Evolutionary conservation across 176 grass and related monocot species (phyloP), one percentile per base, ranked within the genome.

Genomic region (Raddia distichophylla): DNA sequence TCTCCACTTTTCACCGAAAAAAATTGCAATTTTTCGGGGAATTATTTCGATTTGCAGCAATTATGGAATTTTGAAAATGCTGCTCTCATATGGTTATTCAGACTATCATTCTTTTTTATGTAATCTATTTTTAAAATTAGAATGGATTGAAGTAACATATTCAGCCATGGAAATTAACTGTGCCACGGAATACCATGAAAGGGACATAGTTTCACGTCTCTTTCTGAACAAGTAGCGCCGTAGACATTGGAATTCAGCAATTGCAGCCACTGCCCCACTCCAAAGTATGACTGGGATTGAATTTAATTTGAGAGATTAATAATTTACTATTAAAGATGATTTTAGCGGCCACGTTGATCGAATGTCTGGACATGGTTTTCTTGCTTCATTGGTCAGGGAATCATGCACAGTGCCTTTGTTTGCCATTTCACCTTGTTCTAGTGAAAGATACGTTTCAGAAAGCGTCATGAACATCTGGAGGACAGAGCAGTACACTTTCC

Each of bases 391-490:
- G 14, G 83, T 51, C 56, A 86, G 10, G 50, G 75, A 52, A 70
- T 86, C 56, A 65, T 44, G 67, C 9, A 10, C 3, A 14, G 15
- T 16, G 11, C 75, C 67, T 85, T 85, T 80, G 17, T 19, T 67
- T 75, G 50, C 40, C 22, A 47, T 47, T 58, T 62, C 60, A 74
- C 37, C 64, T 71, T 34, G 54, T 69, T 2, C 70, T 40, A 4
- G 77, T 33, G 79, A 80, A 76, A 81, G 70, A 69, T 71, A 12
- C 17, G 48, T 64, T 64, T 42, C 32, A 27, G 22, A 71, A 89
- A 89, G 60, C 71, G 45, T 4, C 69, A 61, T 61, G n/a, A 48
- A 64, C 19, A 74, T 37, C 58, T 54, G 27, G 63, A 27, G 53
- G 51, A 35, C 48, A 40, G 59, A 43, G 27, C 61, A 37, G 2